Conservation (phyloP, 768 basidiomycete genomes). For the Leccinum aurantiacum region DNA sequence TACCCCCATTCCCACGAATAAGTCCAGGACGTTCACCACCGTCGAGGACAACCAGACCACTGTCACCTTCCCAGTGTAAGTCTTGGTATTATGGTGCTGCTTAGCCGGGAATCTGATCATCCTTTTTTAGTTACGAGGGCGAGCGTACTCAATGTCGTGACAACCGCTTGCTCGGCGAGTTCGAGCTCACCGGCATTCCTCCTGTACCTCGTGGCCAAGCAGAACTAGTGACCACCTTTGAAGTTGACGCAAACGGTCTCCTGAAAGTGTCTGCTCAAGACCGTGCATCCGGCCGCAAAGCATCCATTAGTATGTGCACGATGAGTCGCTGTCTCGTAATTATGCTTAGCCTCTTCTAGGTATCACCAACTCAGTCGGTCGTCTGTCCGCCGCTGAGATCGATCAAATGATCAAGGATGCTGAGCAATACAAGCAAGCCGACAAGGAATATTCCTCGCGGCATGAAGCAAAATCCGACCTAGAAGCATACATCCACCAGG, state of each 20-base stretch:
- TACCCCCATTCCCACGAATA: slow-evolving; percentile 99
- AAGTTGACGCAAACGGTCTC: slow-evolving; percentile 99
- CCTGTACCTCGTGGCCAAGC: slow-evolving; percentile 99
- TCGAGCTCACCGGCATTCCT: slow-evolving; percentile 98
- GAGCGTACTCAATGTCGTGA: slow-evolving; percentile 99
- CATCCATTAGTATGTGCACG: slow-evolving; percentile 79
- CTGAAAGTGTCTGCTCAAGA: slow-evolving; percentile 98
- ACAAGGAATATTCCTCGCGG: slow-evolving; percentile 97
- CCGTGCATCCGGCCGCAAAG: slow-evolving; percentile 98
- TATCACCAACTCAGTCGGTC: slow-evolving; percentile 99
- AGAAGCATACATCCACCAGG: slow-evolving; percentile 96
- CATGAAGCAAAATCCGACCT: slow-evolving; percentile 99
- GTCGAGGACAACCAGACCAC: slow-evolving; percentile 99
- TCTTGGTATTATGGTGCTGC: background rate
- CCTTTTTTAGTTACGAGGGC: slow-evolving; percentile 78
- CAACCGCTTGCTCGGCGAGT: slow-evolving; percentile 98
- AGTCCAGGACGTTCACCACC: slow-evolving; percentile 97
- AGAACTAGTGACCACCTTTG: slow-evolving; percentile 98
- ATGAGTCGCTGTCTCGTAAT: background rate
- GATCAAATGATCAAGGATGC: slow-evolving; percentile 99
- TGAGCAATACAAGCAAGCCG: slow-evolving; percentile 93
- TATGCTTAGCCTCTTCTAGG: slow-evolving; percentile 42
- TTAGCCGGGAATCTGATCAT: slow-evolving; percentile 9
- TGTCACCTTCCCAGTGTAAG: slow-evolving; percentile 98
- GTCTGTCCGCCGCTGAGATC: slow-evolving; percentile 95